Conservation (phyloP, 331 rosid genomes). For the Phaseolus coccineus region DNA sequence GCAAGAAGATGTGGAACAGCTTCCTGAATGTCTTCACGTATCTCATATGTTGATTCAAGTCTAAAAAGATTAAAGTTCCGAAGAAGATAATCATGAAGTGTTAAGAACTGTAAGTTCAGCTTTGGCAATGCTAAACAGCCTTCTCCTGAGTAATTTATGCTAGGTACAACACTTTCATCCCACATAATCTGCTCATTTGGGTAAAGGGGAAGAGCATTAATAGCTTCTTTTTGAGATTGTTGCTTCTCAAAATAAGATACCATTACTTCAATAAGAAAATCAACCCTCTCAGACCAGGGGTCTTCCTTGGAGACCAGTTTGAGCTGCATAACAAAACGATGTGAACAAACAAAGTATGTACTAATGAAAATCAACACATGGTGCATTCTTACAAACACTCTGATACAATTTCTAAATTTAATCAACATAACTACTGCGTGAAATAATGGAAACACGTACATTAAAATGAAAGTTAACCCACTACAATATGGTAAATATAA, state of each 20-base stretch:
- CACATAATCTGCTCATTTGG: conserved; percentile 98
- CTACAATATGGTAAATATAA: conserved; percentile 4
- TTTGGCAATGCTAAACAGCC: conserved; percentile 98
- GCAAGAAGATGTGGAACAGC: conserved; percentile 98
- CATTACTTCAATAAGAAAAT: conserved; percentile 94
- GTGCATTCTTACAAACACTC: conserved; percentile 33
- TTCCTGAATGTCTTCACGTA: conserved; percentile 97
- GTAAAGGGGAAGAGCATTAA: conserved; percentile 96
- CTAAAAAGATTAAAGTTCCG: conserved; percentile 97
- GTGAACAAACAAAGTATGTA: conserved; percentile 28
- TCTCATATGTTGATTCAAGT: conserved; percentile 97
- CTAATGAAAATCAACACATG: conserved; percentile 31
- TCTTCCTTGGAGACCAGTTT: conserved; percentile 86
- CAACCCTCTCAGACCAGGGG: conserved; percentile 94
- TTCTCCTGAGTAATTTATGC: conserved; percentile 97
- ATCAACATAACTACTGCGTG: conserved; percentile 17
- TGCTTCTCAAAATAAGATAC: conserved; percentile 96
- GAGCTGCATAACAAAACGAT: conserved; percentile 67
- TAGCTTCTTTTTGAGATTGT: conserved; percentile 95
- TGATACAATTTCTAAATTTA: conserved; percentile 26
- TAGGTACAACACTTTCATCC: conserved; percentile 99
- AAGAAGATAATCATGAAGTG: conserved; percentile 95
- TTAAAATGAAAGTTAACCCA: conserved; percentile 12
- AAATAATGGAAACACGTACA: not conserved
- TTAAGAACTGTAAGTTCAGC: conserved; percentile 91